Evolutionary conservation across 2,329 filamentous ascomycete genomes (phyloP), one percentile per base, ranked within the genome.

Genomic region (Aspergillus sp.): DNA sequence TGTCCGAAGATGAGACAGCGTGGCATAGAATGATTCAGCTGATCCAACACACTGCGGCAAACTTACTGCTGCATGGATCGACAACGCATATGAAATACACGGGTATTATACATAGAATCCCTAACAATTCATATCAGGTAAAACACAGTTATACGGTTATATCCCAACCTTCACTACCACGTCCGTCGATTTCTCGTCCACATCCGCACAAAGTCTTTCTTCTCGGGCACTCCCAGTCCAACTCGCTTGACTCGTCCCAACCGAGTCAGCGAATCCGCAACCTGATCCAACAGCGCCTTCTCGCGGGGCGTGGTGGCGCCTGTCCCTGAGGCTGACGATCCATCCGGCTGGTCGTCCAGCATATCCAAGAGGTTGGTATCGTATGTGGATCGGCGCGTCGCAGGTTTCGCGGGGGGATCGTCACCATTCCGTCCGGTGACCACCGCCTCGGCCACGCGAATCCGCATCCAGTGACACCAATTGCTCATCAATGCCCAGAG

Each of bases 211-310:
- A 99, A 99, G 5, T 85, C 83, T 20, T 80, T 76, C 78, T 99
- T 99, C 56, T 97, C 91, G 63, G 81, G 78, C 50, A 96, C 79
- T 0, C 90, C 91, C 59, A 99, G 71, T 0, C 89, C 91, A 1
- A 99, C 91, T 51, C 93, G 82, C 78, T 95, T 96, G 36, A 94
- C 92, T 55, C 94, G 79, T 1, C 92, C 90, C 49, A 99, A 72
- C 49, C 93, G 78, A n/a, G 94, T 91, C 51, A 99, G 76, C 10
- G 91, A 86, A 62, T 97, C 94, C 1, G 84, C 90, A 14, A 99
- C 83, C 32, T 83, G 82, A 64, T 96, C 89, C 41, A 97, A 74
- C 11, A 93, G 77, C 36, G 78, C 80, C 66, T 85, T 82, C 69
- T 96, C 90, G 6, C 87, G 82, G 0, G 63, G 58, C 1, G 64